These are phyloP conservation scores for Hyphodiscus hymeniophilus DNA, from an alignment of 495 filamentous ascomycete species.

Conservation along the genomic window DNA sequence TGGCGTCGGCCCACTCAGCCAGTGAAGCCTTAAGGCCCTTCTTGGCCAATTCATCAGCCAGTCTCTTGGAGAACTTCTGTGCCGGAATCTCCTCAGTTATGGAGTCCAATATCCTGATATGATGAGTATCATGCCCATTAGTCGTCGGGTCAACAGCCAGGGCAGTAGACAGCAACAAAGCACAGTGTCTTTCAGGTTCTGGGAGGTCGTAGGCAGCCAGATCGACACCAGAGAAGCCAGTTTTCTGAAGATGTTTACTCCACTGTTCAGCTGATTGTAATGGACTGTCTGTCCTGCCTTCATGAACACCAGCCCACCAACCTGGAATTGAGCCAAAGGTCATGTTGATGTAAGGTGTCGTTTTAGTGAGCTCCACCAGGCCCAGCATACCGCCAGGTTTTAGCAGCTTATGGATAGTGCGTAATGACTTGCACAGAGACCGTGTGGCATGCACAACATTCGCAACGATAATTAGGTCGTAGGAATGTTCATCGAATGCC, in stretches of 20 bases:
- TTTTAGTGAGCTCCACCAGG: not conserved
- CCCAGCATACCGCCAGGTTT: not conserved
- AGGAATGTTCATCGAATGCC: constrained; percentile 20
- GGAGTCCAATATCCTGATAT: too few relatives aligned
- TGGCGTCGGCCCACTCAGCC: too few relatives aligned
- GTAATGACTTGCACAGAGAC: not conserved
- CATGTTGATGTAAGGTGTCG: not conserved
- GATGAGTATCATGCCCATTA: too few relatives aligned
- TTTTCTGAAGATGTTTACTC: not conserved
- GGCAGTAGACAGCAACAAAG: too few relatives aligned
- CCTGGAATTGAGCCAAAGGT: not conserved
- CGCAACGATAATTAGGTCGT: constrained; percentile 26
- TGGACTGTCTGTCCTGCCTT: not conserved
- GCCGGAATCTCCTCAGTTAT: too few relatives aligned
- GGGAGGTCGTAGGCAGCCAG: not conserved
- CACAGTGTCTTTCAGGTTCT: too few relatives aligned
- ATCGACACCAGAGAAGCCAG: not conserved
- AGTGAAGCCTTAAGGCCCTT: too few relatives aligned
- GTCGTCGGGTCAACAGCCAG: too few relatives aligned
- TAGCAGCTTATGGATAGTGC: not conserved
- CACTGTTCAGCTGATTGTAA: not conserved
- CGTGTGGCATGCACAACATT: not conserved
- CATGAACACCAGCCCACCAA: not conserved
- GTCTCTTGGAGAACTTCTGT: too few relatives aligned
- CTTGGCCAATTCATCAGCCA: too few relatives aligned